Evolutionary conservation across 768 basidiomycete genomes (phyloP), one percentile per base, ranked within the genome.

Genomic region (Tulasnella sp.): DNA sequence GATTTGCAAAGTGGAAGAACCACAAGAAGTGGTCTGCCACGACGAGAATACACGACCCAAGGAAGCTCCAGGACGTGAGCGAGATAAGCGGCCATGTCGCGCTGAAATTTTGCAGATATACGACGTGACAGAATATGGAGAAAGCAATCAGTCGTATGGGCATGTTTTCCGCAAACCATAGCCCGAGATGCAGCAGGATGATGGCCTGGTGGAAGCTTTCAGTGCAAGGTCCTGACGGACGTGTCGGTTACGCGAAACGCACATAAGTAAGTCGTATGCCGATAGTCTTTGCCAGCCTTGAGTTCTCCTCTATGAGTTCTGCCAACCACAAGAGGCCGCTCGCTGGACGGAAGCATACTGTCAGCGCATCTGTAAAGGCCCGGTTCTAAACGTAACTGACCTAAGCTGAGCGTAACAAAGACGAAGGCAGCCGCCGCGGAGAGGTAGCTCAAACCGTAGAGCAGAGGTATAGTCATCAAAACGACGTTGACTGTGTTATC

Each of bases 101-200:
- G 14, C 96, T 94, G 86, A 99, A 98, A 86, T 98, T 99, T 86
- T 94, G 93, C 54, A 96, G 90, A 86, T 98, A 99, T 81, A 98
- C 89, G 79, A 93, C 58, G 83, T 99, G 98, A 84, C 95, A 97
- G 78, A 89, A 75, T 82, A 96, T 89, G 2, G 96, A 97, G 87
- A 98, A 96, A 3, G 89, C 82, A 24, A 91, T 92, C 81, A 94
- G 93, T 54, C 89, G 85, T 24, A 94, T 83, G 0, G 98, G 97
- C 2, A 99, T 90, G 20, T 91, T 81, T 84, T 99, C 98, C 75
- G 91, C 90, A 83, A 94, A 87, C 85, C 92, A 94, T 60, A 99
- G 89, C 37, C 95, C 82, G 72, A 91, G 84, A 85, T 99, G 96
- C 28, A 99, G 87, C 4, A 87, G 82, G 78, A 98, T 93, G 82